Evolutionary conservation across 2,329 filamentous ascomycete genomes (phyloP).

Genomic region (Talaromyces sp.): DNA sequence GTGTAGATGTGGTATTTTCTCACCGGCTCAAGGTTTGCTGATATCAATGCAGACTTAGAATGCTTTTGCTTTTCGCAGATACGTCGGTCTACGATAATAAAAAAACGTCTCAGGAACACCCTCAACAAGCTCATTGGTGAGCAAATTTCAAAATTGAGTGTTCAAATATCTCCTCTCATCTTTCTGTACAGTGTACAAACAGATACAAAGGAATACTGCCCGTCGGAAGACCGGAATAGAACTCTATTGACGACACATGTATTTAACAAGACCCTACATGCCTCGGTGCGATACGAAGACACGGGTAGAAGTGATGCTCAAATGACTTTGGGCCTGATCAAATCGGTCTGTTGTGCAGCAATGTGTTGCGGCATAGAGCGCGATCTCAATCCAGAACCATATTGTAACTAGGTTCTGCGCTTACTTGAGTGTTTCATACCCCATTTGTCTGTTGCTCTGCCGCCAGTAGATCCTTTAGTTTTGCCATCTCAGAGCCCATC

Average conservation of each 20-base stretch:
- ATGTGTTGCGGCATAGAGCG: background rate
- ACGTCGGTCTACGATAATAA: background rate
- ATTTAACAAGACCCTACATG: background rate
- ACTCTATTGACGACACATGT: background rate
- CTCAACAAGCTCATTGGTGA: too few species aligned
- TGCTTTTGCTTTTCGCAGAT: background rate
- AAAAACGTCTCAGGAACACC: too few species aligned
- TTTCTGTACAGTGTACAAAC: background rate
- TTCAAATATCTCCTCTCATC: background rate
- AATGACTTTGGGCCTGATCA: background rate
- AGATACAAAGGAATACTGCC: background rate
- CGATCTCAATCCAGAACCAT: too few species aligned
- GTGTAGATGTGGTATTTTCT: background rate
- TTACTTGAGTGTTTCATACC: background rate
- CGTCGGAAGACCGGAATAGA: background rate
- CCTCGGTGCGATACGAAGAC: background rate
- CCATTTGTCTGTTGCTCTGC: background rate
- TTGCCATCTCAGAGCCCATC: background rate
- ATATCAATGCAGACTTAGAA: background rate
- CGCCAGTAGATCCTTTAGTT: background rate
- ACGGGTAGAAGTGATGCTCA: background rate
- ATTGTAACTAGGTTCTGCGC: background rate
- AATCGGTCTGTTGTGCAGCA: background rate
- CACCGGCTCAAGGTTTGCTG: background rate
- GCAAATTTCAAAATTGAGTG: too few species aligned